Evolutionary conservation across 345 rosid species (phyloP), one percentile per base, ranked within the genome.

Genomic region (Mallotus nudiflorus): DNA sequence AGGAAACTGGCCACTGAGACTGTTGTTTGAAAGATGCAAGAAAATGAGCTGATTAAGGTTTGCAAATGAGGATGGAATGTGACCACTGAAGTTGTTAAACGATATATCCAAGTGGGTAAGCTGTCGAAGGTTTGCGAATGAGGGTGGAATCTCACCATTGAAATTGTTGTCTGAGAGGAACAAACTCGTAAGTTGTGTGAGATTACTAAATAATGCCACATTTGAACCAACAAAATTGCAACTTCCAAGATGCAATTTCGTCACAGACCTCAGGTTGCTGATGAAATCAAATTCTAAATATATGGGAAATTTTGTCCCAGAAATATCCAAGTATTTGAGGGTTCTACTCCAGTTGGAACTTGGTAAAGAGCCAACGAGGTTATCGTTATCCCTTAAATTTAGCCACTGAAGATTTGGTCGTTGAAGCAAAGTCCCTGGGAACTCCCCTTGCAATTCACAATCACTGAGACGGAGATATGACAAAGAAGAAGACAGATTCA

Each of bases 391-490:
- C 39, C 4, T 51, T 13, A 62, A 24, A 14, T 7, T 28, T 8
- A 64, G 68, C 6, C 2, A 9, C 16, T 64, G 16, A 45, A 45
- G 37, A n/a, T 25, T 14, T 16, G 68, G 19, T 16, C 19, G 8
- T 12, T 16, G 20, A 27, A 46, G 18, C n/a, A 18, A 45, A 25
- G 37, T 18, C 35, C 7, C 10, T n/a, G 68, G 68, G 53, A 64
- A 16, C 16, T 35, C 15, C 25, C 53, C 68, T 27, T 6, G 4
- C 49, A 71, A 10, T 19, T 18, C 20, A 71, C 80, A 66, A 12
- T 5, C 1, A 1, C 0, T 0, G 1, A 76, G 68, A 15, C 48
- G 9, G 1, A 56, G 65, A 39, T 37, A 3, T 0, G 28, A 45
- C 12, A 67, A 15, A 15, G 72, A 71, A n/a, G n/a, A n/a, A n/a